Percentiles rank a stretch among this genome's conserved stretches.
These are phyloP conservation scores for Isatis tinctoria DNA, from an alignment of 345 rosid species.

Conservation along the genomic window DNA sequence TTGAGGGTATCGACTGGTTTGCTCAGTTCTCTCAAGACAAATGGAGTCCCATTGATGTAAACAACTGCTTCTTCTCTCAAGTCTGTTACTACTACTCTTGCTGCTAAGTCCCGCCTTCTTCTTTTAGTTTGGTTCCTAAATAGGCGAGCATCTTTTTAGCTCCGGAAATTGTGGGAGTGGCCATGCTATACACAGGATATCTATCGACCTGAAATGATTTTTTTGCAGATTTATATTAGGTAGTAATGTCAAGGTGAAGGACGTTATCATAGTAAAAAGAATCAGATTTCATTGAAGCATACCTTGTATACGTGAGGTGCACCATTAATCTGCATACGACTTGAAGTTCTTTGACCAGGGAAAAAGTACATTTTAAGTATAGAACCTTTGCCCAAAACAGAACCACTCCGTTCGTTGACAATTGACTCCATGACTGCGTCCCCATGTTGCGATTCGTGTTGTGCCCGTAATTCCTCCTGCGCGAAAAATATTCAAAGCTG, in stretches of 20 bases:
- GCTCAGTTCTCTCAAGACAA: slow-evolving; percentile 83
- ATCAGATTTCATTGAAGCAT: slow-evolving; percentile 12
- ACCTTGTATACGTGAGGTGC: slow-evolving; percentile 95
- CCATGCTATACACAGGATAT: slow-evolving; percentile 96
- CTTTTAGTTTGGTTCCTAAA: slow-evolving; percentile 62
- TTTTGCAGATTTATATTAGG: neutral
- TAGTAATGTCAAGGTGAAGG: neutral
- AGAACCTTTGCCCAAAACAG: slow-evolving; percentile 84
- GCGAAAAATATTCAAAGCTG: slow-evolving; percentile 12
- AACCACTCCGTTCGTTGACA: slow-evolving; percentile 79
- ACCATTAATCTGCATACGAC: slow-evolving; percentile 75
- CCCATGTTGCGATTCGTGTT: slow-evolving; percentile 79
- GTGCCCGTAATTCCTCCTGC: slow-evolving; percentile 84
- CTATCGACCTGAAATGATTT: slow-evolving; percentile 63
- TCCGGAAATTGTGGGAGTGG: slow-evolving; percentile 82
- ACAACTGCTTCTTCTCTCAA: slow-evolving; percentile 95
- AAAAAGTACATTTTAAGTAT: slow-evolving; percentile 88
- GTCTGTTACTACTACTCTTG: slow-evolving; percentile 73
- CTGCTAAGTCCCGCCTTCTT: slow-evolving; percentile 44
- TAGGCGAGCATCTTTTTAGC: slow-evolving; percentile 85
- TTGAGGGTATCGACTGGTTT: slow-evolving; percentile 92
- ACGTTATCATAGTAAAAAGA: neutral
- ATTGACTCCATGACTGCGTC: slow-evolving; percentile 98
- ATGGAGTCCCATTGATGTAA: slow-evolving; percentile 87
- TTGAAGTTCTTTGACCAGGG: slow-evolving; percentile 93